These are phyloP conservation scores for Perilla frutescens DNA, from an alignment of 257 asterid species.

Conservation along the genomic window DNA sequence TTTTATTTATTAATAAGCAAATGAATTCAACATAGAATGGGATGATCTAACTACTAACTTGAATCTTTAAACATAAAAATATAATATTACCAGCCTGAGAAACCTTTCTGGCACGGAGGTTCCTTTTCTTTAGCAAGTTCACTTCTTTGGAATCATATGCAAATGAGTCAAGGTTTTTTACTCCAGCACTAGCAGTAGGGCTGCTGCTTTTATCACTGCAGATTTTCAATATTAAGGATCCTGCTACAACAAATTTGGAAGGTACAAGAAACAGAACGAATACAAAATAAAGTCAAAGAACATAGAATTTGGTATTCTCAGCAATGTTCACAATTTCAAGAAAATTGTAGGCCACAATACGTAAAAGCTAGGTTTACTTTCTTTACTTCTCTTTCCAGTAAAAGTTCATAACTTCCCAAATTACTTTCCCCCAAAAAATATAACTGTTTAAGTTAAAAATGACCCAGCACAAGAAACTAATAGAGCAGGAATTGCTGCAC, in stretches of 20 bases:
- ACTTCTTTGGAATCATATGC: constrained; percentile 41
- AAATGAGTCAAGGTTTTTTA: constrained; percentile 34
- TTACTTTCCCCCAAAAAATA: neutral
- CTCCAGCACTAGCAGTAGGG: constrained; percentile 45
- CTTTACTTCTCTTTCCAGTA: neutral
- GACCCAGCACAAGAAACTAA: neutral
- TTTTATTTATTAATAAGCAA: constrained; percentile 7
- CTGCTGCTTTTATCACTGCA: constrained; percentile 44
- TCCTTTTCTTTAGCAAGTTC: constrained; percentile 42
- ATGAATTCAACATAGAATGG: constrained; percentile 16
- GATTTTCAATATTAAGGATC: constrained; percentile 33
- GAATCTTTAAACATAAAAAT: constrained; percentile 14
- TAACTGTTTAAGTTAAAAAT: neutral
- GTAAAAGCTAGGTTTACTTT: neutral
- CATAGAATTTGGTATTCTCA: neutral
- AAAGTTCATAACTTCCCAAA: neutral
- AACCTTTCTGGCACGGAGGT: constrained; percentile 40
- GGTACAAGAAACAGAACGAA: neutral
- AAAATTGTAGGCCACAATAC: constrained; percentile 15
- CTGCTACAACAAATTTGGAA: constrained; percentile 11
- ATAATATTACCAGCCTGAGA: constrained; percentile 53
- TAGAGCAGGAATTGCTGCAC: neutral
- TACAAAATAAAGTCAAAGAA: constrained; percentile 22
- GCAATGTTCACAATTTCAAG: constrained; percentile 19
- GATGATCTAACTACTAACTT: neutral